Evolutionary conservation across 495 filamentous ascomycete genomes (phyloP).

Genomic region (Jackrogersella minutella): DNA sequence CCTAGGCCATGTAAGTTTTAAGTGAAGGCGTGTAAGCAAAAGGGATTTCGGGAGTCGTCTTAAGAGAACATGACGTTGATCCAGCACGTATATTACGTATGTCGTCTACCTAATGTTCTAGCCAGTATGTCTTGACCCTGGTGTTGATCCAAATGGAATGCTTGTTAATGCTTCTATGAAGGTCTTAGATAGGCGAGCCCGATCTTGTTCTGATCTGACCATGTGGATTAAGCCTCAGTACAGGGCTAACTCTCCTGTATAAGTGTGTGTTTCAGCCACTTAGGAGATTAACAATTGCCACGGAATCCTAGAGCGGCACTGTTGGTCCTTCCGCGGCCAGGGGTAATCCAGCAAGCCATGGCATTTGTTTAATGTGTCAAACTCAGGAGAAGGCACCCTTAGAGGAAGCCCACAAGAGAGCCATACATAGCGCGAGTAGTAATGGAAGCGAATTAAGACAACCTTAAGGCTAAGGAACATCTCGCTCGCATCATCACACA

Average conservation of each 20-base stretch:
- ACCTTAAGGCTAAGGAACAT: neutral
- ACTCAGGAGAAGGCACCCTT: neutral
- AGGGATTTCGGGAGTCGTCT: neutral
- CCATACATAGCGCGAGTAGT: neutral
- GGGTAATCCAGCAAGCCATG: neutral
- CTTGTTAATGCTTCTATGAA: neutral
- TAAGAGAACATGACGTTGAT: neutral
- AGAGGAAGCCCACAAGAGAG: neutral
- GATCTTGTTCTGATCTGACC: conserved; percentile 15
- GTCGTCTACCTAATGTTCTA: conserved; percentile 8
- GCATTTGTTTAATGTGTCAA: neutral
- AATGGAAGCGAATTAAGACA: neutral
- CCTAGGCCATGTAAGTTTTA: neutral
- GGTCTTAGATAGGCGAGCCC: conserved; percentile 28
- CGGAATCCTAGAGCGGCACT: neutral
- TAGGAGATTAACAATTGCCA: conserved; percentile 4
- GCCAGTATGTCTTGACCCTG: neutral
- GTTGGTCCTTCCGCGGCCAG: neutral
- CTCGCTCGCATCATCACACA: neutral
- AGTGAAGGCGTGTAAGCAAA: neutral
- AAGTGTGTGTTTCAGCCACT: conserved; percentile 19
- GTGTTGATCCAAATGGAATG: neutral
- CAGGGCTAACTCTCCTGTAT: neutral
- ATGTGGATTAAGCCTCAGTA: conserved; percentile 19
- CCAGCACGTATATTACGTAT: conserved; percentile 2